Base-by-base conservation (phyloP, 371 early-diverging fungal genomes). In the Rhizopus stolonifer region DNA sequence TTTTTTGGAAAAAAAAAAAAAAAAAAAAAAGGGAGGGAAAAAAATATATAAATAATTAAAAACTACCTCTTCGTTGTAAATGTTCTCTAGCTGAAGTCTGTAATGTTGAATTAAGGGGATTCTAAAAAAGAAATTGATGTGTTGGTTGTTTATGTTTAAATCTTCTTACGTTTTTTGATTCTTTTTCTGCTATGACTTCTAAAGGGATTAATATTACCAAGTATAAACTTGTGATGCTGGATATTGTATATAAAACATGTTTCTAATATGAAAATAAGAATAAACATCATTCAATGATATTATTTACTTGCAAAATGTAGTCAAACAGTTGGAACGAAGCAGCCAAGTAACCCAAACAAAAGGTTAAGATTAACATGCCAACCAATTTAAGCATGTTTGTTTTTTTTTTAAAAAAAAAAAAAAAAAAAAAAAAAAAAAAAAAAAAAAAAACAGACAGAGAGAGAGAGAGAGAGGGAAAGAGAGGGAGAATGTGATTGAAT, bases 41-140 rank as follows among this genome's bases (percentile, higher is more conserved):
- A n/a, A n/a, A n/a, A n/a, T n/a, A n/a, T 29, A 29, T 29, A 29
- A 29, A 42, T 42, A 4, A 42, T 21, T 42, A 67, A 44, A 67
- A 67, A 54, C 67, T 67, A 46, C 67, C 63, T 60, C 67, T 53
- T 13, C 67, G 49, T 47, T 67, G 67, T 29, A 67, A 56, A 54
- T 67, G 67, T 54, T 67, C 67, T 31, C 64, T 53, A 49, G 67
- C 67, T 14, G 67, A 67, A 13, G 67, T 63, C n/a, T 62, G 57
- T 21, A 60, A 40, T n/a, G 46, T 34, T 18, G 53, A 9, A 19
- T 42, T 38, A 26, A 47, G 34, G 18, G 63, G 57, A 34, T 63
- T 56, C 67, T 67, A 42, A 29, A 13, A 6, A 13, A 29, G 6
- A 21, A 11, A 49, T 19, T 34, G 32, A n/a, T 49, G 4, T 32